A percentile compares a stretch with the other conserved stretches of the same genome.
Evolutionary conservation across 768 basidiomycete species (phyloP).

Genomic region (Calocera viscosa): DNA sequence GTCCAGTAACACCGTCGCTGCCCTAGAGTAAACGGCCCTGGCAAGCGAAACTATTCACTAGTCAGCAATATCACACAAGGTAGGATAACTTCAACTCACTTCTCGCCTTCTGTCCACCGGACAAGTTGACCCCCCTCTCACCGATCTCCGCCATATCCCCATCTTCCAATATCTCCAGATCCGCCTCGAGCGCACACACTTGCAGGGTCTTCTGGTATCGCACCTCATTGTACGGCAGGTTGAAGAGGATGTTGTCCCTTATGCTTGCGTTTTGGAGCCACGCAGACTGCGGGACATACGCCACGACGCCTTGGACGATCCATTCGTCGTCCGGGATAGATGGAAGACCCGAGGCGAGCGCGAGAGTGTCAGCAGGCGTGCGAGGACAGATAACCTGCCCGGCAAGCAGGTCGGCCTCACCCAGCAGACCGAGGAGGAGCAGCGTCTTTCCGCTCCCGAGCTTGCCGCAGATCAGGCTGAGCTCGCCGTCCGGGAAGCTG

Average conservation of each 20-base stretch:
- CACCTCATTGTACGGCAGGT: conserved; percentile 55
- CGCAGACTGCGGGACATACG: conserved; percentile 57
- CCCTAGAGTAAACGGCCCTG: conserved; percentile 81
- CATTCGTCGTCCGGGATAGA: conserved; percentile 46
- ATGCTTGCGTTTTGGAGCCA: conserved; percentile 29
- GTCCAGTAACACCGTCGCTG: conserved; percentile 68
- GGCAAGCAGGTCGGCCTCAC: conserved; percentile 72
- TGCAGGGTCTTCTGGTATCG: conserved; percentile 69
- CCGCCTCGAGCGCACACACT: conserved; percentile 58
- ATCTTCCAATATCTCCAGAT: conserved; percentile 73
- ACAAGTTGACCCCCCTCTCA: conserved; percentile 54
- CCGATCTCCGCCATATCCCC: conserved; percentile 82
- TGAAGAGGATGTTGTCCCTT: conserved; percentile 69
- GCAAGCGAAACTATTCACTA: conserved; percentile 47
- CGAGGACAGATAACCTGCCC: conserved; percentile 75
- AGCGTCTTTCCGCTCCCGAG: conserved; percentile 71
- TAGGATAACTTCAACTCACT: not conserved
- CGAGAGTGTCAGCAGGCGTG: conserved; percentile 69
- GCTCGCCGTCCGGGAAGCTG: conserved; percentile 62
- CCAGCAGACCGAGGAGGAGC: conserved; percentile 66
- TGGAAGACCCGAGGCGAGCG: conserved; percentile 38
- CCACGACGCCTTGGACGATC: conserved; percentile 66
- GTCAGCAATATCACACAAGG: not conserved
- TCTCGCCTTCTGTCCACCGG: conserved; percentile 20
- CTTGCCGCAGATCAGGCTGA: conserved; percentile 79